phyloP scores from a whole-genome alignment of 768 basidiomycete genomes.

The Bullera alba region DNA sequence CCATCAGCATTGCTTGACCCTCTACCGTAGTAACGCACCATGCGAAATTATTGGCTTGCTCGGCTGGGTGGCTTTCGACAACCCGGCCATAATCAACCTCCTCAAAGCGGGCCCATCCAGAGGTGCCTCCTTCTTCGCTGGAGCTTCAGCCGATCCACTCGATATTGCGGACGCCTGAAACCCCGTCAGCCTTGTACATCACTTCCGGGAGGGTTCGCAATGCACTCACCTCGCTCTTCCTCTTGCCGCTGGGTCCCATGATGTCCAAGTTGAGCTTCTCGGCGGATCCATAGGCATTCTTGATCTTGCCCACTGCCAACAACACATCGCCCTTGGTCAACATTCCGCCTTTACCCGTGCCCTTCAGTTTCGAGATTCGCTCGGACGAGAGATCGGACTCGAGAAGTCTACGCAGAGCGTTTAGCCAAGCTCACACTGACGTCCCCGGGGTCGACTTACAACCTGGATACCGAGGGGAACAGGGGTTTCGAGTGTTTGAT shows the following conservation, averaged over 20 bases:
- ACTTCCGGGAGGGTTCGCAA: not conserved
- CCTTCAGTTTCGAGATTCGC: constrained; percentile 60
- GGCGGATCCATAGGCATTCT: constrained; percentile 41
- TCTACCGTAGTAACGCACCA: constrained; percentile 11
- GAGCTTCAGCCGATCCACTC: constrained; percentile 13
- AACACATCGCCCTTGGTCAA: constrained; percentile 94
- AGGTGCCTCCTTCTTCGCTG: constrained; percentile 28
- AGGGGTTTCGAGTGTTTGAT: constrained; percentile 59
- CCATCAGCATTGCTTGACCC: not conserved
- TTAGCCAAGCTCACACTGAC: too few species aligned
- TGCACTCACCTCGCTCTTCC: constrained; percentile 27
- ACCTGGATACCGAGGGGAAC: constrained; percentile 83
- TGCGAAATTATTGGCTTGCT: constrained; percentile 20
- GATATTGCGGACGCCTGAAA: not conserved
- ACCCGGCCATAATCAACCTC: constrained; percentile 36
- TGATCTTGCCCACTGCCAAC: constrained; percentile 71
- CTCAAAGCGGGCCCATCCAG: constrained; percentile 33
- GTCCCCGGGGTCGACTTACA: constrained; percentile 47
- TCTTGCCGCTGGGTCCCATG: constrained; percentile 36
- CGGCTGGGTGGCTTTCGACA: constrained; percentile 36
- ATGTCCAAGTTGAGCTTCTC: constrained; percentile 34
- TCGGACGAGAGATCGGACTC: constrained; percentile 34
- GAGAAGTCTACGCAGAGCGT: constrained; percentile 17
- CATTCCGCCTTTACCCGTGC: constrained; percentile 86
- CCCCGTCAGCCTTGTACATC: not conserved